Conservation (phyloP, 768 basidiomycete genomes). For the Pisolithus sp. region DNA sequence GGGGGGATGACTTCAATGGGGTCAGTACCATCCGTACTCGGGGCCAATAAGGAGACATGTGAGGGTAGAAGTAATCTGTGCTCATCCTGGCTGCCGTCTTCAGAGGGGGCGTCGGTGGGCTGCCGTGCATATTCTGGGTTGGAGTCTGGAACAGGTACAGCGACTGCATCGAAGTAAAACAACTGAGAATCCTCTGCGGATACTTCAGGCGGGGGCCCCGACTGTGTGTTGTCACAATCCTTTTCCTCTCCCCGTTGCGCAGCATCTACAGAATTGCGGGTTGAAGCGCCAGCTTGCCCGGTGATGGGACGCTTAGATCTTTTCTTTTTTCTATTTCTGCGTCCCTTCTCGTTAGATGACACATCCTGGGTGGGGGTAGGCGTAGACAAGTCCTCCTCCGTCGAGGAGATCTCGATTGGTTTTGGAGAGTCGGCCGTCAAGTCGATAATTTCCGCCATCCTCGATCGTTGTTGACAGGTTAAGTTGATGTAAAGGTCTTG, state of each 20-base stretch:
- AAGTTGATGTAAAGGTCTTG: no score
- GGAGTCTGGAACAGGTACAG: conserved; percentile 30
- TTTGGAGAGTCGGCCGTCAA: conserved; percentile 23
- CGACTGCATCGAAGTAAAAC: conserved; percentile 48
- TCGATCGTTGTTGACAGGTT: neutral
- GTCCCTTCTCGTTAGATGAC: conserved; percentile 15
- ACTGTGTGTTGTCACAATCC: conserved; percentile 3
- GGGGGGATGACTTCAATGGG: conserved; percentile 44
- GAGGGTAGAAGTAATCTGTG: conserved; percentile 51
- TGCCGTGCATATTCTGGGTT: conserved; percentile 6
- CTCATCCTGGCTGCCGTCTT: conserved; percentile 13
- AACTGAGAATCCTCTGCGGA: conserved; percentile 16
- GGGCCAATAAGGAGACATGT: conserved; percentile 57
- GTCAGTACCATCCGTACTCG: conserved; percentile 20
- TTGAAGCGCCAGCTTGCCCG: conserved; percentile 12
- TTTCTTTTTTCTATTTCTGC: conserved; percentile 24
- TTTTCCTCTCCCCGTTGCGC: conserved; percentile 10
- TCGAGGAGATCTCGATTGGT: conserved; percentile 28
- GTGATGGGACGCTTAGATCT: conserved; percentile 12
- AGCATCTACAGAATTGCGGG: conserved; percentile 14
- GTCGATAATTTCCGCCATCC: conserved; percentile 29
- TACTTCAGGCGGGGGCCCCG: conserved; percentile 22
- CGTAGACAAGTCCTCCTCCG: conserved; percentile 8
- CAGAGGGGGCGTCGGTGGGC: conserved; percentile 4
- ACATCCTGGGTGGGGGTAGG: conserved; percentile 2